phyloP scores from a whole-genome alignment of 331 rosid genomes.

The Telfairia occidentalis region DNA sequence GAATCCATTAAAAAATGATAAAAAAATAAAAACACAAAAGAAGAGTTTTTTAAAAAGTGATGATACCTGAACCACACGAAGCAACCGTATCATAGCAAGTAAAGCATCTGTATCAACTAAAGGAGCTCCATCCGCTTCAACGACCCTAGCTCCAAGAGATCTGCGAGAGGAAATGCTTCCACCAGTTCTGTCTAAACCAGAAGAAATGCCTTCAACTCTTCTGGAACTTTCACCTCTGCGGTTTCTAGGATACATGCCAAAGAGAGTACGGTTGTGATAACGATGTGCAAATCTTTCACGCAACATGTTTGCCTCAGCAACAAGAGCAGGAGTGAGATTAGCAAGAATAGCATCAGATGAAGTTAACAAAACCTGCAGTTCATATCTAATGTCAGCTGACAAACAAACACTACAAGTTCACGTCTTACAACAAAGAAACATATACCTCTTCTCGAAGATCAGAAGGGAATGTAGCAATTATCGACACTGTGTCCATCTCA shows the following conservation, averaged over 20 bases:
- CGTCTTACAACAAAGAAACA: slow-evolving; percentile 3
- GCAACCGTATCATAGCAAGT: slow-evolving; percentile 79
- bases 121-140: slow-evolving; percentile 95
- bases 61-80: slow-evolving; percentile 87
- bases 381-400: slow-evolving; percentile 1
- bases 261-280: slow-evolving; percentile 64
- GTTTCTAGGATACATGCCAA: slow-evolving; percentile 90
- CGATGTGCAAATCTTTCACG: slow-evolving; percentile 97
- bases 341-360: slow-evolving; percentile 97
- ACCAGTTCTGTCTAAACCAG: slow-evolving; percentile 60
- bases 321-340: slow-evolving; percentile 96
- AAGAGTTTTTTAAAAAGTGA: background rate
- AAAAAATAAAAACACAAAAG: background rate
- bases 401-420: background rate
- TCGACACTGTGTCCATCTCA: slow-evolving; percentile 98
- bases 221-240: slow-evolving; percentile 94
- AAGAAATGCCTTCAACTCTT: slow-evolving; percentile 62
- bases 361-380: slow-evolving; percentile 76
- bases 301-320: slow-evolving; percentile 94
- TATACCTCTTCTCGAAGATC: slow-evolving; percentile 91
- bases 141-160: slow-evolving; percentile 58
- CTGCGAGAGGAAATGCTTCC: slow-evolving; percentile 57
- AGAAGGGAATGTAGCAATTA: slow-evolving; percentile 96
- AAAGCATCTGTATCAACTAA: slow-evolving; percentile 73
- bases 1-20: slow-evolving; percentile 9